Base-by-base conservation (phyloP, 768 basidiomycete species). In the Infundibulicybe gibba region DNA sequence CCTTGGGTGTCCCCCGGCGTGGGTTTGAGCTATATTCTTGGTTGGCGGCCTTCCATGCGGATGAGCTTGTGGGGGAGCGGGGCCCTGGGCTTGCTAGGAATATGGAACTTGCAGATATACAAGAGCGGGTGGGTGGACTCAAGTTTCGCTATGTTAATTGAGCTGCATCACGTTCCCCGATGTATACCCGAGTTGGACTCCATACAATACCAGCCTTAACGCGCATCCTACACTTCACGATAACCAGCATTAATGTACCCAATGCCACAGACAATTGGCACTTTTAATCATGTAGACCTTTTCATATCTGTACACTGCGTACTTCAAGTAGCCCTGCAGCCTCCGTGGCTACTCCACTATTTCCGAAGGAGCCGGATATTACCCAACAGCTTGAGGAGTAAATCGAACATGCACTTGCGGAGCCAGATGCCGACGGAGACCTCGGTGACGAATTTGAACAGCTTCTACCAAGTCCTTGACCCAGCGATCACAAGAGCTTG, bases 381-480 rank as follows among this genome's bases (percentile, higher is more conserved):
- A 45, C 49, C 32, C 51, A 48, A 44, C 45, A 58, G 3, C 33
- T 55, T 32, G 58, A 55, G 20, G 63, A 61, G 14, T 52, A 64
- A 44, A 49, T 63, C 17, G 63, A 66, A 38, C 54, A 49, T 14
- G 62, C 59, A n/a, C 56, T 64, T 6, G 48, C 53, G 10, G 58
- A 52, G 43, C 59, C 42, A 33, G 63, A 68, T 41, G 61, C 49
- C 9, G 62, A 58, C 21, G 63, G 61, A 17, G 66, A 77, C 41
- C 56, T 61, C 0, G 77, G 74, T 16, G 71, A 76, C 19, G 74
- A 77, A 15, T 63, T 74, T 17, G 71, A 69, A 48, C 68, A 74
- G 47, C 57, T 72, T 40, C 49, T 74, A 44, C 63, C 66, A 39
- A 48, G 47, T 48, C 61, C 49, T 45, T 58, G 32, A 56, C 55